Conservation (phyloP, 805 yeast species). For the Ogataea minuta region DNA sequence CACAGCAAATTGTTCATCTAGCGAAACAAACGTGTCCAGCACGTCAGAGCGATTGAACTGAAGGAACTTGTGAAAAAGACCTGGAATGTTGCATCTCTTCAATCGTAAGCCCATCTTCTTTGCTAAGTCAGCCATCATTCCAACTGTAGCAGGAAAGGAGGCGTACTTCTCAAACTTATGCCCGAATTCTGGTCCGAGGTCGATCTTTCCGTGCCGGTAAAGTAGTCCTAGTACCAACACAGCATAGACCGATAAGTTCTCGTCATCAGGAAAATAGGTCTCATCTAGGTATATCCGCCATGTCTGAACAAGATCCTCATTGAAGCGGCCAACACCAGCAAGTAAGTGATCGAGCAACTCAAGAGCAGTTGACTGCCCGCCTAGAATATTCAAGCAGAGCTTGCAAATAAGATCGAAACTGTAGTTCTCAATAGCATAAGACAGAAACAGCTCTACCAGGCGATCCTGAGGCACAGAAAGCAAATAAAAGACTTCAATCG, state of each 20-base stretch:
- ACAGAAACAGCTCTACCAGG: constrained; percentile 13
- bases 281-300: constrained; percentile 11
- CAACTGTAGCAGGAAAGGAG: background rate
- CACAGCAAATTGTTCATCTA: constrained; percentile 4
- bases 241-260: constrained; percentile 13
- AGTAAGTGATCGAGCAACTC: constrained; percentile 15
- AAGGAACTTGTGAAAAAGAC: background rate
- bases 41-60: constrained; percentile 3
- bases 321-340: constrained; percentile 15
- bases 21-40: constrained; percentile 4
- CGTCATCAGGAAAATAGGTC: constrained; percentile 6
- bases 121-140: background rate
- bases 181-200: constrained; percentile 5
- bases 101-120: constrained; percentile 3
- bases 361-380: constrained; percentile 9
- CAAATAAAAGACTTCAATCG: constrained; percentile 12
- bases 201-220: constrained; percentile 3
- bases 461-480: constrained; percentile 5
- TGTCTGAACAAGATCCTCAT: constrained; percentile 7
- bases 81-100: background rate
- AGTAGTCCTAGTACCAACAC: constrained; percentile 14
- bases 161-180: constrained; percentile 3
- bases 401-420: constrained; percentile 5
- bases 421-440: constrained; percentile 18
- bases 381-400: constrained; percentile 13